Evolutionary conservation across 2,329 filamentous ascomycete species (phyloP).

Genomic region (Colletotrichum salicis): DNA sequence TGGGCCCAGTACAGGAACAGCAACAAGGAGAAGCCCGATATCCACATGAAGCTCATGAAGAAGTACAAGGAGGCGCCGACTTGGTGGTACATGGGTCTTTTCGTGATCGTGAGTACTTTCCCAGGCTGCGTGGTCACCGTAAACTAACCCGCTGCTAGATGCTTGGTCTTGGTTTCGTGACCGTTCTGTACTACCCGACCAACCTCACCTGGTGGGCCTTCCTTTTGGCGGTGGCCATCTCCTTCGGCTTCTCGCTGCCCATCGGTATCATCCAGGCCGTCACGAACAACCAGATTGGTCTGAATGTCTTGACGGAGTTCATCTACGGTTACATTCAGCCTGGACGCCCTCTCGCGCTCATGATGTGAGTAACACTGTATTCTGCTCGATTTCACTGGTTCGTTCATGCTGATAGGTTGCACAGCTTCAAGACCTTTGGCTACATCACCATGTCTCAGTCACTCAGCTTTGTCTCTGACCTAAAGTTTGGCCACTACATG

Average conservation of each 20-base stretch:
- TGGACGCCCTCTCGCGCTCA: constrained; percentile 76
- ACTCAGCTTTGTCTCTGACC: constrained; percentile 71
- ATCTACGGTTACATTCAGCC: constrained; percentile 81
- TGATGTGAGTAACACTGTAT: constrained; percentile 64
- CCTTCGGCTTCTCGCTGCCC: constrained; percentile 72
- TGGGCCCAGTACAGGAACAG: constrained; percentile 71
- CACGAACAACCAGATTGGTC: constrained; percentile 76
- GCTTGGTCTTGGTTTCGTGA: constrained; percentile 63
- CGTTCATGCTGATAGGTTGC: constrained; percentile 32
- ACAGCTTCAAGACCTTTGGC: constrained; percentile 71
- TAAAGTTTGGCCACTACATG: constrained; percentile 81
- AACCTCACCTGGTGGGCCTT: constrained; percentile 80
- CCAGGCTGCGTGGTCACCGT: too few species aligned
- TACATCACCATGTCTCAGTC: constrained; percentile 74
- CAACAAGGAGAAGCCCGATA: constrained; percentile 68
- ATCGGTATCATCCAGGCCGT: constrained; percentile 77
- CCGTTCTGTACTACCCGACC: constrained; percentile 70
- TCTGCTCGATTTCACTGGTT: constrained; percentile 12
- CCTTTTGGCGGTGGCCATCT: constrained; percentile 72
- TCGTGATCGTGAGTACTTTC: constrained; percentile 57
- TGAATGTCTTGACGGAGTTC: constrained; percentile 81
- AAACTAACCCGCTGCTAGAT: constrained; percentile 51
- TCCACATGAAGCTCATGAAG: constrained; percentile 73
- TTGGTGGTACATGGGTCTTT: constrained; percentile 72
- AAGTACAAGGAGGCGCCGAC: constrained; percentile 71